Percentiles rank a stretch among this genome's conserved stretches.
Evolutionary conservation across 495 filamentous ascomycete genomes (phyloP).

Genomic region (Cercophora samala): DNA sequence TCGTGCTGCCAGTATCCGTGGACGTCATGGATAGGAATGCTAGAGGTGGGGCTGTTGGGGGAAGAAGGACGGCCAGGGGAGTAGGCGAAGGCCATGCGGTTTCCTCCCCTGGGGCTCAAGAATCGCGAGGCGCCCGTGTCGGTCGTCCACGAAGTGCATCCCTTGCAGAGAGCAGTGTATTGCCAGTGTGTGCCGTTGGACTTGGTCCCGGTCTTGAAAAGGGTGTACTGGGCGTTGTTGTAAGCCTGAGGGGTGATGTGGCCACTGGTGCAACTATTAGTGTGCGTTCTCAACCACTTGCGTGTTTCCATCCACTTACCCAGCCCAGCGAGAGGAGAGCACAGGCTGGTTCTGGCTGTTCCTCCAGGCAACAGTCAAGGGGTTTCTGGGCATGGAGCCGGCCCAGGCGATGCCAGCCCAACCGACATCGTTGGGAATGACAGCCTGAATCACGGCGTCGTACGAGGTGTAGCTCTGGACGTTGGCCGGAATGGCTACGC

Average conservation of each 20-base stretch:
- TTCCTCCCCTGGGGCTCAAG: conserved; percentile 36
- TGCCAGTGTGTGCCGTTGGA: conserved; percentile 47
- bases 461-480: conserved; percentile 30
- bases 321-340: conserved; percentile 36
- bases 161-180: conserved; percentile 41
- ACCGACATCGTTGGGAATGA: conserved; percentile 40
- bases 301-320: conserved; percentile 27
- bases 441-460: conserved; percentile 44
- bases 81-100: conserved; percentile 47
- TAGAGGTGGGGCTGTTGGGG: conserved; percentile 32
- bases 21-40: conserved; percentile 39
- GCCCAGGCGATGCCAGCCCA: conserved; percentile 46
- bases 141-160: conserved; percentile 39
- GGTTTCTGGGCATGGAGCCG: conserved; percentile 41
- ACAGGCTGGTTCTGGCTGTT: conserved; percentile 28
- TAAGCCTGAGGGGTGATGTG: conserved; percentile 34
- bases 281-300: background rate
- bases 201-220: conserved; percentile 37
- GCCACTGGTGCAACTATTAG: conserved; percentile 22
- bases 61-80: conserved; percentile 31
- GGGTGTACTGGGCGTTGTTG: conserved; percentile 30
- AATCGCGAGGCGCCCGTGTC: conserved; percentile 26
- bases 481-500: conserved; percentile 38
- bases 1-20: conserved; percentile 46
- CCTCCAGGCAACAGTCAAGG: conserved; percentile 40